phyloP scores from a whole-genome alignment of 371 early-diverging fungal genomes.

The Mortierella sp. region DNA sequence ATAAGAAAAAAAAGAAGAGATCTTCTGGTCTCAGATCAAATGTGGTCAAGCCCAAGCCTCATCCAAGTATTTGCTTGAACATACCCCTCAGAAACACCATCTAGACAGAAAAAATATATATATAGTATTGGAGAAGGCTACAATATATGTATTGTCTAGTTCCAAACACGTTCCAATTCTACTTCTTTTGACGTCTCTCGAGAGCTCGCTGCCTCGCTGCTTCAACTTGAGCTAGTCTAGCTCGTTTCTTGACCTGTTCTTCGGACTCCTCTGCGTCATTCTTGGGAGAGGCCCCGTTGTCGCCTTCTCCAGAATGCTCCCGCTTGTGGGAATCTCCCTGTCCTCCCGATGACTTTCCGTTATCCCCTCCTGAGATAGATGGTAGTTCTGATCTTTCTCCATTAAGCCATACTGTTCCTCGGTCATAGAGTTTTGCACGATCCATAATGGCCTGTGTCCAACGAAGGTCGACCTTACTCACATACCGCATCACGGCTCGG shows the following conservation, averaged over 20 bases:
- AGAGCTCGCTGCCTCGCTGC: conserved; percentile 63
- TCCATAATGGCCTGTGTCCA: conserved; percentile 50
- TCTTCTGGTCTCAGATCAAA: not conserved
- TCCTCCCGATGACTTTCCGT: not conserved
- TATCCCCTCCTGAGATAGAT: not conserved
- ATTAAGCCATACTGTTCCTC: conserved; percentile 33
- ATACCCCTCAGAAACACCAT: too few species aligned
- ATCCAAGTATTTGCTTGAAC: not conserved
- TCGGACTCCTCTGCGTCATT: conserved; percentile 11
- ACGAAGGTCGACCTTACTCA: conserved; percentile 61
- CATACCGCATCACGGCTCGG: conserved; percentile 73
- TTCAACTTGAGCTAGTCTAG: conserved; percentile 58
- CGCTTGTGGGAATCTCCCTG: too few species aligned
- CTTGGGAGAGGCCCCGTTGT: not conserved
- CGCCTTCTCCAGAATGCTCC: too few species aligned
- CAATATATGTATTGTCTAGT: too few species aligned
- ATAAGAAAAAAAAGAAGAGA: too few species aligned
- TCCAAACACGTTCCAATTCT: not conserved
- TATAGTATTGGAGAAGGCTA: too few species aligned
- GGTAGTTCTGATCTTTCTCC: conserved; percentile 30
- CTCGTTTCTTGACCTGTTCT: conserved; percentile 40
- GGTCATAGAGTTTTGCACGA: conserved; percentile 40
- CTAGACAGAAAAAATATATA: too few species aligned
- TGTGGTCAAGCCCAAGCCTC: not conserved
- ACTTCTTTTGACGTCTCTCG: conserved; percentile 54